Base-by-base conservation (phyloP, 208 protist genomes). In the Tritrichomonas foetus region DNA sequence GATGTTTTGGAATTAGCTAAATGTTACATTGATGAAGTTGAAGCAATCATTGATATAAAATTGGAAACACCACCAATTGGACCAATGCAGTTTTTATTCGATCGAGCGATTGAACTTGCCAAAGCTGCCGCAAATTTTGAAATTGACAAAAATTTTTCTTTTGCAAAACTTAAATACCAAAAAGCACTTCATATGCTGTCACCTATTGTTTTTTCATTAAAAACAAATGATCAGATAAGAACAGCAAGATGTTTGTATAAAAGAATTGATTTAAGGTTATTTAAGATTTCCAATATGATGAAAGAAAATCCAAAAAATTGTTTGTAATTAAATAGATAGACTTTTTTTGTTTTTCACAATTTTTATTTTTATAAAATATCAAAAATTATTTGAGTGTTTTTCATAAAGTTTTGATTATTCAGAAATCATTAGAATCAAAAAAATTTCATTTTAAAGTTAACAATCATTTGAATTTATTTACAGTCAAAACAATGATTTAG, bases 91-190 rank as follows among this genome's bases (percentile, higher is more conserved):
- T 89, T 89, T 50, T 27, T 89, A 3, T 89, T 57, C 44, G 47
- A 89, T 16, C 53, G 57, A 89, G 78, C n/a, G n/a, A n/a, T 89
- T 8, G 47, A 89, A 89, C 57, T 57, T 61, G 47, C 78, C 13
- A 53, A 20, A 27, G 47, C 13, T n/a, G 78, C n/a, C 2, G 78
- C 47, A 27, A 57, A 89, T 41, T 53, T 49, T 20, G 78, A 89
- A 39, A 44, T 44, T 39, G 47, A 57, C 1, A 27, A 33, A n/a
- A n/a, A 89, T 57, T 47, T 82, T 14, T n/a, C 41, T 3, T 89
- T 61, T 57, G 78, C 78, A 89, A 39, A 25, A 27, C 39, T 57
- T 3, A 89, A 89, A 39, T 89, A 89, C 47, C 78, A 89, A 57
- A 89, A 39, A 57, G 41, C 78, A 33, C 78, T 89, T n/a, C 57